Evolutionary conservation across 2,329 filamentous ascomycete species (phyloP), one percentile per base, ranked within the genome.

Genomic region (Phialocephala sp.): DNA sequence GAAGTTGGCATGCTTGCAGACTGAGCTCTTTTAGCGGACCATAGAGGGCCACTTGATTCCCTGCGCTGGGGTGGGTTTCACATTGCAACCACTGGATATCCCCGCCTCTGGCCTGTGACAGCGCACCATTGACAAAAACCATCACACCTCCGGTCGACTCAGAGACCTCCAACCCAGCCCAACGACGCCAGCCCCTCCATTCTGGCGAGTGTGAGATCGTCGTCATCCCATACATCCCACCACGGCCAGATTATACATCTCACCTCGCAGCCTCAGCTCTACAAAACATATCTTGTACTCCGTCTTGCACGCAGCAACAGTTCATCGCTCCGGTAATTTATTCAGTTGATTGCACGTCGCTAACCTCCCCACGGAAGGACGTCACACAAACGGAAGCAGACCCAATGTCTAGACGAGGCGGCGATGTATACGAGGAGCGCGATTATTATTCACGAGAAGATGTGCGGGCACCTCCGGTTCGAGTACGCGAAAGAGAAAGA

Each of bases 401-500:
- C 52, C 45, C 55, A 58, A 66, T 67, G 65, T 70, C 67, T 41
- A 58, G 64, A 35, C 61, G 65, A 50, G 69, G 66, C 37, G 69
- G 66, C 37, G 59, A 65, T 27, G 45, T 65, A 27, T 64, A 66
- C 59, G 72, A 75, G 47, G 74, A 75, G 54, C 69, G 69, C 54
- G 71, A 74, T 54, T 73, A 70, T 60, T 74, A 74, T 63, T 65
- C 65, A 54, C 71, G 72, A 32, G 69, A 69, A 52, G 63, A 63
- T 54, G 22, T 35, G 50, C 50, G 50, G 24, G 60, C 66, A 37
- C 64, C 71, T 50, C 66, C 70, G 41, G 64, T 73, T 22, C 71
- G 71, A 47, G 69, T 67, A 9, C 68, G 73, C 50, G 73, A 74
- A 47, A 65, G 72, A 54, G 73, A 74, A 45, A 65, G 72, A 56